Evolutionary conservation across 441 rosid genomes (phyloP), one percentile per base, ranked within the genome.

Genomic region (Gossypium davidsonii): DNA sequence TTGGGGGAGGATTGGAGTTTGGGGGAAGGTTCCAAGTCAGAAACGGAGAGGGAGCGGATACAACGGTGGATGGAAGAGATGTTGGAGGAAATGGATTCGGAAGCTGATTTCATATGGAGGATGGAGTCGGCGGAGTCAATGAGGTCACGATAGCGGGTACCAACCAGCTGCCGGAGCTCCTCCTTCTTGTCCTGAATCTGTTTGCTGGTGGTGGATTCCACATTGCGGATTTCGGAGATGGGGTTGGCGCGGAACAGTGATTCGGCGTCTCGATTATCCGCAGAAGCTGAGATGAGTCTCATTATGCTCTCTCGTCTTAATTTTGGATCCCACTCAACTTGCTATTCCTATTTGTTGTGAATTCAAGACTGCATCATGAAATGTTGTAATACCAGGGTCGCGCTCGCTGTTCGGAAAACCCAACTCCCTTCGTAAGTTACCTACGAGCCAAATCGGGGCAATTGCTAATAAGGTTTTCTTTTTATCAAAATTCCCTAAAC

Each of bases 41-140:
- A 48, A n/a, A 17, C 49, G 73, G 87, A 91, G 79, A 94, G 92
- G 69, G 91, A 89, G 59, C 81, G 71, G 77, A 90, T 87, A 53
- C 82, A 75, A 57, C 70, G 70, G 77, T 89, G 93, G 79, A 91
- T 76, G 56, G 97, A 85, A 42, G 89, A 80, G 46, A 94, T 82
- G 74, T 88, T 91, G 11, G 83, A 55, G 5, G 89, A 89, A 71
- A 94, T 92, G 57, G 93, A 84, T 70, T 85, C 88, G 76, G 94
- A 92, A 0, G 92, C 84, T 12, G 94, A 87, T 83, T 92, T 91
- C 99, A 94, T 94, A 6, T 77, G 87, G 17, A 94, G 87, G 64
- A 94, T 92, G 21, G 99, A 89, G 79, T 92, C 97, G 2, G 98
- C 98, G 4, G 98, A 94, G 82, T 94, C 99, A 72, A 94, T 94